Conservation (phyloP, 2,329 filamentous ascomycete genomes). For the Ophiocordyceps robertsii region DNA sequence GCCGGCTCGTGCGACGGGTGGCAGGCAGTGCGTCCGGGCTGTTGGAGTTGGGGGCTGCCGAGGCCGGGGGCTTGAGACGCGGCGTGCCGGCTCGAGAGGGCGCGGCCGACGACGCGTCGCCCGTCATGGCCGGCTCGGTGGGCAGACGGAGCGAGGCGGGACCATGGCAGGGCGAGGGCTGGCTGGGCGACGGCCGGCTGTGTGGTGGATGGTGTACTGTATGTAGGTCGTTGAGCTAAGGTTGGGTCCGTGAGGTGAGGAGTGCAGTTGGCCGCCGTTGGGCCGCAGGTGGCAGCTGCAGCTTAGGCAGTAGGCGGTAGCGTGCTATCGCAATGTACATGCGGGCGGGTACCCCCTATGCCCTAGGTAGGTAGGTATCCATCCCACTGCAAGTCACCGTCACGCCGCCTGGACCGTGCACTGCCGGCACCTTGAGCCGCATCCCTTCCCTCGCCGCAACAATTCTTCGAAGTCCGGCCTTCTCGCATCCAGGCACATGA, state of each 20-base stretch:
- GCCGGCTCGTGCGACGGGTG: conserved; percentile 19
- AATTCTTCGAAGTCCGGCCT: too few species aligned
- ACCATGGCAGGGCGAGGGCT: conserved; percentile 12
- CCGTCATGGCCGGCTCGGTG: conserved; percentile 15
- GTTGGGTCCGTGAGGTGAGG: conserved; percentile 2
- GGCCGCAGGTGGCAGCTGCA: conserved; percentile 7
- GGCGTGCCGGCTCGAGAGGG: conserved; percentile 4
- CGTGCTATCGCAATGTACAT: background rate
- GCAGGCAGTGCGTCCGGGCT: conserved; percentile 11
- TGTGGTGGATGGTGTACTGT: too few species aligned
- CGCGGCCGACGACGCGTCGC: conserved; percentile 4
- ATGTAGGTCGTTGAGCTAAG: conserved; percentile 5
- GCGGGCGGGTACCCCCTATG: too few species aligned
- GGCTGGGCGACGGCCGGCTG: background rate
- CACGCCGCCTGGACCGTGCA: too few species aligned
- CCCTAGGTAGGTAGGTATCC: too few species aligned
- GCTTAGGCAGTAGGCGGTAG: too few species aligned
- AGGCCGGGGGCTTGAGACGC: conserved; percentile 2
- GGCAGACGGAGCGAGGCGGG: conserved; percentile 2
- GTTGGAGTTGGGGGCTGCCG: conserved; percentile 6
- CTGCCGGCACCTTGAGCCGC: too few species aligned
- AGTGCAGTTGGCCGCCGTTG: conserved; percentile 4
- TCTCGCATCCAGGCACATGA: too few species aligned
- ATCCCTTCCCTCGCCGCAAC: too few species aligned
- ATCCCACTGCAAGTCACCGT: too few species aligned